phyloP scores from a whole-genome alignment of 495 filamentous ascomycete genomes.

The Hamigera avellanea region DNA sequence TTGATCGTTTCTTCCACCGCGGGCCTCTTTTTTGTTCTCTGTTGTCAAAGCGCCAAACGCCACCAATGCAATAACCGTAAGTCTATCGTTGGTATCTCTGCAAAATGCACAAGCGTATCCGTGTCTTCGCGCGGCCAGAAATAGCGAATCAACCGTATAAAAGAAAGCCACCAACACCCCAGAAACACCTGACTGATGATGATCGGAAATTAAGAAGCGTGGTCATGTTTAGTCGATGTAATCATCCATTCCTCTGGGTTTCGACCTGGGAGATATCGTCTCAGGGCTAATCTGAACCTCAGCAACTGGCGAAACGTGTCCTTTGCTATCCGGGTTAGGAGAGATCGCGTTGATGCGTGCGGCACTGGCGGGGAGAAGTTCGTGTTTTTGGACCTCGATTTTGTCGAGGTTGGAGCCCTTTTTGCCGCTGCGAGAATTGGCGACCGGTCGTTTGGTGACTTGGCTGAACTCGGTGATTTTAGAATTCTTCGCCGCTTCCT shows the following conservation, averaged over 20 bases:
- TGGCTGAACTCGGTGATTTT: slow-evolving; percentile 27
- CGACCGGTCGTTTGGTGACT: slow-evolving; percentile 31
- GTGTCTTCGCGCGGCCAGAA: no score
- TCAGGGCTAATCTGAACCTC: slow-evolving; percentile 11
- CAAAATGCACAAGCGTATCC: slow-evolving; percentile 3
- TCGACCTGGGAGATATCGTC: slow-evolving; percentile 24
- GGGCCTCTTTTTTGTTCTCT: neutral
- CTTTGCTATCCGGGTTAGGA: slow-evolving; percentile 12
- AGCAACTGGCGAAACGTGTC: slow-evolving; percentile 4
- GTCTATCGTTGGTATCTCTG: slow-evolving; percentile 37
- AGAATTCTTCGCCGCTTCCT: slow-evolving; percentile 15
- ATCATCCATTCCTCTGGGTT: slow-evolving; percentile 25
- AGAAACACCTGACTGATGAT: no score
- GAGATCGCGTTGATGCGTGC: slow-evolving; percentile 30
- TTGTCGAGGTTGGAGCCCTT: slow-evolving; percentile 5
- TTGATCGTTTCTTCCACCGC: no score
- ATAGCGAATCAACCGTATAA: no score
- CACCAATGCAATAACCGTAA: slow-evolving; percentile 17
- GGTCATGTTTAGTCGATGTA: slow-evolving; percentile 12
- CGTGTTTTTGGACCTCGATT: slow-evolving; percentile 16
- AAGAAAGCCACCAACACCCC: neutral
- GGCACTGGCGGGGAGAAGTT: slow-evolving; percentile 23
- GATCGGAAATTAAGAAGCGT: no score
- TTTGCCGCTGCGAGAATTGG: no score
- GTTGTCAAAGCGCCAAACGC: slow-evolving; percentile 17